phyloP scores from a whole-genome alignment of 2,329 filamentous ascomycete species.

The Zymoseptoria crescenta region DNA sequence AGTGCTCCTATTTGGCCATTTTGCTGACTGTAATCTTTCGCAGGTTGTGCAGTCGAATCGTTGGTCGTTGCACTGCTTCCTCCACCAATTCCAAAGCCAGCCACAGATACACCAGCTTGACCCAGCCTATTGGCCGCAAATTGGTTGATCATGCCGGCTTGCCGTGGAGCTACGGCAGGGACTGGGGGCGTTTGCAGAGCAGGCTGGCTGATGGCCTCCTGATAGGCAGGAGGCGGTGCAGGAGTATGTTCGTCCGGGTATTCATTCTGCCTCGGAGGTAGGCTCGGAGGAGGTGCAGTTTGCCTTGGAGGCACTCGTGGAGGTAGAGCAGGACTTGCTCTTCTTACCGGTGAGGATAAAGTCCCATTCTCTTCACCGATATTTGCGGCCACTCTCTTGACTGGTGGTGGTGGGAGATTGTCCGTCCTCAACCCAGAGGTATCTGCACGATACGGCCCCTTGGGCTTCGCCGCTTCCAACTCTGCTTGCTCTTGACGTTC shows the following conservation, averaged over 20 bases:
- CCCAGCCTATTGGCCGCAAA: slow-evolving; percentile 60
- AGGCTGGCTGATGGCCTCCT: slow-evolving; percentile 29
- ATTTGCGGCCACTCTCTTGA: slow-evolving; percentile 36
- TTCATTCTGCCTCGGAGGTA: slow-evolving; percentile 61
- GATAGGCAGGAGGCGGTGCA: slow-evolving; percentile 42
- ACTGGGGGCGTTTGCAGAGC: slow-evolving; percentile 21
- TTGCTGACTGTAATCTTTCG: slow-evolving; percentile 23
- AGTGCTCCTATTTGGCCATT: slow-evolving; percentile 5
- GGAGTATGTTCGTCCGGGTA: slow-evolving; percentile 40
- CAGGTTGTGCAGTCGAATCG: slow-evolving; percentile 24
- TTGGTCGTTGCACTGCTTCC: not conserved
- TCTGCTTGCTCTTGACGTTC: slow-evolving; percentile 29
- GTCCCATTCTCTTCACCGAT: slow-evolving; percentile 17
- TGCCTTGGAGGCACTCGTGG: slow-evolving; percentile 20
- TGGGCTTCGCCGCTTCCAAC: slow-evolving; percentile 37
- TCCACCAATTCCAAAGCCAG: slow-evolving; percentile 63
- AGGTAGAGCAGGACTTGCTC: not conserved
- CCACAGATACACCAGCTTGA: slow-evolving; percentile 68
- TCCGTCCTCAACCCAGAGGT: slow-evolving; percentile 64
- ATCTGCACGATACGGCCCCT: slow-evolving; percentile 60
- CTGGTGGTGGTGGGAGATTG: slow-evolving; percentile 63
- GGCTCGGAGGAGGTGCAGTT: slow-evolving; percentile 49
- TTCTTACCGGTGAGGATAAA: slow-evolving; percentile 16
- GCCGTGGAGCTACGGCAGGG: not conserved
- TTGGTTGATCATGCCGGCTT: slow-evolving; percentile 40